phyloP scores from a whole-genome alignment of 1,284 basidiomycete genomes.

The Tilletiopsis washingtonensis region DNA sequence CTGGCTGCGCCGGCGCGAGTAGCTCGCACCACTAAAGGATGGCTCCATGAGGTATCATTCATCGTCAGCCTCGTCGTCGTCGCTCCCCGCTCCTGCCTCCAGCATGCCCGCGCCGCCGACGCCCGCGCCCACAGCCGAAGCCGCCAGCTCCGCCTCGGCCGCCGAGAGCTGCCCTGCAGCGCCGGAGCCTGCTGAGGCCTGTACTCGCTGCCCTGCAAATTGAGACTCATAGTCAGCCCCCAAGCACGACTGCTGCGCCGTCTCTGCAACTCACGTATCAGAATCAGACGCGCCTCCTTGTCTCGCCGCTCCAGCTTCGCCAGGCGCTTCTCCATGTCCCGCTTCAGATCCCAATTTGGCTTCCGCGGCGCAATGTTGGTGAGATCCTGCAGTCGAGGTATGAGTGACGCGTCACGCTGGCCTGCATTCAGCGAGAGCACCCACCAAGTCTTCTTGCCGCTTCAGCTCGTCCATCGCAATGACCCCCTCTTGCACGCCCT shows the following conservation, averaged over 20 bases:
- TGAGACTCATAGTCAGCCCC: no score
- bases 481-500: slow-evolving; percentile 74
- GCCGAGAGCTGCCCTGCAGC: background rate
- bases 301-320: slow-evolving; percentile 80
- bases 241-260: no score
- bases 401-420: background rate
- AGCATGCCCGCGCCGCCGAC: background rate
- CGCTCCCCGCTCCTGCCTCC: no score
- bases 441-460: slow-evolving; percentile 74
- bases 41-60: background rate
- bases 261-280: slow-evolving; percentile 62
- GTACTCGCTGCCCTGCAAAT: no score
- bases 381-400: slow-evolving; percentile 64
- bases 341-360: slow-evolving; percentile 93
- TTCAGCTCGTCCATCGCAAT: slow-evolving; percentile 76
- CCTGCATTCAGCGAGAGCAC: slow-evolving; percentile 37
- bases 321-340: slow-evolving; percentile 83
- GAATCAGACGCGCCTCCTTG: slow-evolving; percentile 79
- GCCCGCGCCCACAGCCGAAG: background rate
- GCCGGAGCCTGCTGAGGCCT: no score
- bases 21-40: no score
- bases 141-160: background rate
- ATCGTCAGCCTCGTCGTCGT: background rate
- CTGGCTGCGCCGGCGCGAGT: no score
- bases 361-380: slow-evolving; percentile 95